A percentile compares a stretch with the other conserved stretches of the same genome.
phyloP scores from a whole-genome alignment of 257 asterid species.

The Solanum chaucha region DNA sequence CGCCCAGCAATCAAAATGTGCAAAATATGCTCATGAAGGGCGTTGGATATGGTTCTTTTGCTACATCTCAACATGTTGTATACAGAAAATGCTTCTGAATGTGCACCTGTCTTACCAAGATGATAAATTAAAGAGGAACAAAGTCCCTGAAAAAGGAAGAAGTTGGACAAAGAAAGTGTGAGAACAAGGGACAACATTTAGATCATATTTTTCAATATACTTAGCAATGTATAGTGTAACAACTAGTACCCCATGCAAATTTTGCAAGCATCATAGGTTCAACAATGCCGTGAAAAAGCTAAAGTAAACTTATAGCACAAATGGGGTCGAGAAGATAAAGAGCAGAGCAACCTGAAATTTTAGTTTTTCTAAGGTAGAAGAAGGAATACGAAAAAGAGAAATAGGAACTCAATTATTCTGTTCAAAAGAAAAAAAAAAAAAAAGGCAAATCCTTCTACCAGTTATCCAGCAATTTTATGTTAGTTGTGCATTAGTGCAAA shows the following conservation, averaged over 20 bases:
- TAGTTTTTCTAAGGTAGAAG: not conserved
- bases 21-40: conserved; percentile 69
- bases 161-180: not conserved
- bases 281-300: not conserved
- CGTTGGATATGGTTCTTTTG: conserved; percentile 59
- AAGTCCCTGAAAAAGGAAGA: conserved; percentile 42
- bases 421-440: not conserved
- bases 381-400: not conserved
- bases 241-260: not conserved
- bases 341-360: not conserved
- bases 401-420: not conserved
- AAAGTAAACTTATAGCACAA: not conserved
- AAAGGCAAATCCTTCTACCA: not conserved
- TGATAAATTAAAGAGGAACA: conserved; percentile 51
- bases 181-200: conserved; percentile 2
- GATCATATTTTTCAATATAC: not conserved
- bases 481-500: not conserved
- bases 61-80: conserved; percentile 71
- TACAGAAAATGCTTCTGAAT: conserved; percentile 78
- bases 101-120: conserved; percentile 72
- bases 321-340: not conserved
- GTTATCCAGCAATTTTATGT: not conserved
- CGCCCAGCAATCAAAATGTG: conserved; percentile 65
- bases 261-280: not conserved
- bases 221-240: not conserved